Conservation (phyloP, 2,329 filamentous ascomycete species). For the Aspergillus japonicus region DNA sequence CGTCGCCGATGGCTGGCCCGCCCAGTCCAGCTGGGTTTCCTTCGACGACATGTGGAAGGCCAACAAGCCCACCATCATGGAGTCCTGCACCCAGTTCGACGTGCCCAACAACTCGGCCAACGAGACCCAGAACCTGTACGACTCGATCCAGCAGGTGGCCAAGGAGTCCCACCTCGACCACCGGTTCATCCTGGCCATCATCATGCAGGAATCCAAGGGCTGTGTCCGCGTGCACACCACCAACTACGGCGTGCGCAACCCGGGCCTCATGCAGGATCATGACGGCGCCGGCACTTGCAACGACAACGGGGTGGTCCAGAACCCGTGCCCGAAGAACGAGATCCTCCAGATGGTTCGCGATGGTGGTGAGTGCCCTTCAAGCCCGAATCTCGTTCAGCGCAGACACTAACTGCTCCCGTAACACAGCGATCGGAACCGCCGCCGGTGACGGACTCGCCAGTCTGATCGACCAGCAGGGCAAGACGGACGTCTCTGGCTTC, state of each 20-base stretch:
- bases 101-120: slow-evolving; percentile 29
- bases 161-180: slow-evolving; percentile 33
- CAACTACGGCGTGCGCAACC: slow-evolving; percentile 44
- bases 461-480: not conserved
- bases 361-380: slow-evolving; percentile 21
- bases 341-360: slow-evolving; percentile 43
- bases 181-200: slow-evolving; percentile 47
- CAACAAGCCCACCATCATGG: slow-evolving; percentile 14
- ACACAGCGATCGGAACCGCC: not conserved
- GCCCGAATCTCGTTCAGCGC: not conserved
- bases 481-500: not conserved
- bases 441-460: not conserved
- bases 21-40: slow-evolving; percentile 16
- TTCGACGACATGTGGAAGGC: slow-evolving; percentile 25
- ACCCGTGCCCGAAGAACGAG: slow-evolving; percentile 25
- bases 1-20: slow-evolving; percentile 27
- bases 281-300: slow-evolving; percentile 37
- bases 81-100: slow-evolving; percentile 19
- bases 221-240: slow-evolving; percentile 46
- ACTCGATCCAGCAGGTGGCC: slow-evolving; percentile 36
- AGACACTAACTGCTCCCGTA: not conserved
- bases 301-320: slow-evolving; percentile 22
- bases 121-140: slow-evolving; percentile 32
- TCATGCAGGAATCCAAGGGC: slow-evolving; percentile 49
- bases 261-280: slow-evolving; percentile 39